Evolutionary conservation across 1,284 basidiomycete genomes (phyloP).

Genomic region (Cutaneotrichosporon cyanovorans): DNA sequence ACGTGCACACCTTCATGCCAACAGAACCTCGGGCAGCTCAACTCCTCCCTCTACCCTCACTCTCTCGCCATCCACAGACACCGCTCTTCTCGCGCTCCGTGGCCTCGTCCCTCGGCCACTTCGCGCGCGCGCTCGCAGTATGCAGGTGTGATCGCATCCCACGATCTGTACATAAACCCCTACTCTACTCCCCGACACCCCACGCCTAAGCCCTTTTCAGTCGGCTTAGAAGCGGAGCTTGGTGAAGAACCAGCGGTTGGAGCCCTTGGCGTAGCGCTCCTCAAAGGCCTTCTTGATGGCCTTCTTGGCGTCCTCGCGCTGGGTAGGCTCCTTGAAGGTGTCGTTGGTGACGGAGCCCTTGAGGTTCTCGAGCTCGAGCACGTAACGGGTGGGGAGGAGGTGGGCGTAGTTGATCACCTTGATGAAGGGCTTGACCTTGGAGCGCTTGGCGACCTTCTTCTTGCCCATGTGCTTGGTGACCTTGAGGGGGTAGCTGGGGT

Average conservation of each 20-base stretch:
- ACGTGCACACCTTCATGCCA: no score
- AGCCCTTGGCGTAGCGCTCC: constrained; percentile 80
- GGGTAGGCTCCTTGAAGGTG: constrained; percentile 91
- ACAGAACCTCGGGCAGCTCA: no score
- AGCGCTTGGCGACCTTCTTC: constrained; percentile 82
- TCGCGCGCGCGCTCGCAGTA: constrained; percentile 1
- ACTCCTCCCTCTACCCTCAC: no score
- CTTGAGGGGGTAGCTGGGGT: constrained; percentile 77
- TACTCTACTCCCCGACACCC: constrained; percentile 1
- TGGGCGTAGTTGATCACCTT: constrained; percentile 98
- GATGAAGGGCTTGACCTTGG: constrained; percentile 97
- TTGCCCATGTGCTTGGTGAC: constrained; percentile 93
- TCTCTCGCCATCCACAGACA: no score
- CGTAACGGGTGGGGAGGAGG: constrained; percentile 94
- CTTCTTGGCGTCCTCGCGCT: constrained; percentile 90
- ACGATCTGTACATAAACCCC: constrained; percentile 18
- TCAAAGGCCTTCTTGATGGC: constrained; percentile 89
- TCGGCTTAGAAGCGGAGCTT: constrained; percentile 39
- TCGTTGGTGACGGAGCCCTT: constrained; percentile 75
- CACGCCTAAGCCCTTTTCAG: not conserved
- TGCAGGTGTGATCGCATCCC: constrained; percentile 19
- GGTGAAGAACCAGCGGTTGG: constrained; percentile 76
- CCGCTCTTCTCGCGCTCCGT: no score
- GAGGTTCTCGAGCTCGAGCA: constrained; percentile 83
- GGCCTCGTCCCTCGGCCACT: no score